Base-by-base conservation (phyloP, 352 stramenopile species). In the Phytopythium mirpurense region DNA sequence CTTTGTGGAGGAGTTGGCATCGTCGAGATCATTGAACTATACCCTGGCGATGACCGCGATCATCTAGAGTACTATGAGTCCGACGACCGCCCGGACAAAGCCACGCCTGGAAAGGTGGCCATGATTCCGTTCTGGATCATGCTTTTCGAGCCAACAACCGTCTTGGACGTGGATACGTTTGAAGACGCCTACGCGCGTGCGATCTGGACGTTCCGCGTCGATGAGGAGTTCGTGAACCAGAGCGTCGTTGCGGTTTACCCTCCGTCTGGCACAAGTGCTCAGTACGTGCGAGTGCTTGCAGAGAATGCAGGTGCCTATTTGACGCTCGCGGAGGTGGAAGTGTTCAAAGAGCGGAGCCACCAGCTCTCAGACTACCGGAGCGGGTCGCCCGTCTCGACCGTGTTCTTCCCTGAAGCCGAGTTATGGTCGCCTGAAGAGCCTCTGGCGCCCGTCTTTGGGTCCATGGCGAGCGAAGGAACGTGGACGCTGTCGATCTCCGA, bases 101-200 rank as follows among this genome's bases (percentile, higher is more conserved):
- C 53, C 4, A 51, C 32, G 2, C 63, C 57, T 23, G 55, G 58
- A 0, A 56, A 76, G 16, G 36, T 72, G 21, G 68, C 68, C 11
- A 88, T 92, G 67, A 85, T 88, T 26, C 84, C 84, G 12, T 90
- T 85, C 45, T 95, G 81, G 74, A 67, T 93, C 31, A 60, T 93
- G 54, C 57, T 95, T 5, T 91, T 87, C 41, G 78, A 90, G n/a
- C 62, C 68, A 26, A 60, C 67, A 1, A 55, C 81, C 6, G 45
- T 75, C 16, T 68, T 88, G 65, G 62, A 80, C 35, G 60, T 89
- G 38, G 79, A 91, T 24, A 75, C 49, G 23, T 75, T 91, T n/a
- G 43, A 66, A 0, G 72, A 85, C 21, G 74, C 78, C 5, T 67
- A 74, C 16, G 58, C 65, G 6, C 63, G 65, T 2, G 67, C 80